Evolutionary conservation across 2,329 filamentous ascomycete genomes (phyloP), one percentile per base, ranked within the genome.

Genomic region (Colletotrichum higginsianum): DNA sequence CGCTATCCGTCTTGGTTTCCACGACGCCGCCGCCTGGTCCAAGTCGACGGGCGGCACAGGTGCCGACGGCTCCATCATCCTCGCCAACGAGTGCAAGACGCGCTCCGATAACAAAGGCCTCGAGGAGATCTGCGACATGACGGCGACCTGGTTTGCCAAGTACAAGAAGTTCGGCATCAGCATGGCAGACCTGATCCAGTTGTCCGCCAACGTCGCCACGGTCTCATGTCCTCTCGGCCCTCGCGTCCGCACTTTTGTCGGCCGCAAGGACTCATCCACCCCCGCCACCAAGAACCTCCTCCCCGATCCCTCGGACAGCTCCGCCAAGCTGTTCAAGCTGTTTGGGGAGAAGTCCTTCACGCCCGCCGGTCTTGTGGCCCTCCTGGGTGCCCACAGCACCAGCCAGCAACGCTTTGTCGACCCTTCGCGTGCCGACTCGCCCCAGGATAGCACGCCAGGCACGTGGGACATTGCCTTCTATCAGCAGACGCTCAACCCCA

Each of bases 181-280:
- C 4, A 86, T 86, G 74, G 88, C 87, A 42, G 88, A 90, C 75
- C 80, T 90, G 9, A 84, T 88, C 46, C 87, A 89, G 76, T 85
- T 88, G 75, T 86, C 85, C 2, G 81, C 81, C 79, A 86, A 79
- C 67, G 81, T 88, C 50, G 88, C 85, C 23, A 86, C 86, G 9
- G 83, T 87, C 4, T 82, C 84, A 13, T 84, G 83, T 67, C 82
- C 83, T 9, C 79, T 82, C 6, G 82, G 83, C 2, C 88, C 88
- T 2, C 83, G 84, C 21, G 82, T 89, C 18, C 80, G 83, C 62
- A 85, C 86, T 1, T 87, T 85, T 61, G 83, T 89, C 38, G 88
- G 88, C 46, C 84, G 88, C 50, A 80, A 78, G 49, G 87, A 89
- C 72, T 83, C 80, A 46, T 79, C 77, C 15, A 78, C 77, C 8